phyloP scores from a whole-genome alignment of 495 filamentous ascomycete genomes.

The Aspergillus bertholletiae region DNA sequence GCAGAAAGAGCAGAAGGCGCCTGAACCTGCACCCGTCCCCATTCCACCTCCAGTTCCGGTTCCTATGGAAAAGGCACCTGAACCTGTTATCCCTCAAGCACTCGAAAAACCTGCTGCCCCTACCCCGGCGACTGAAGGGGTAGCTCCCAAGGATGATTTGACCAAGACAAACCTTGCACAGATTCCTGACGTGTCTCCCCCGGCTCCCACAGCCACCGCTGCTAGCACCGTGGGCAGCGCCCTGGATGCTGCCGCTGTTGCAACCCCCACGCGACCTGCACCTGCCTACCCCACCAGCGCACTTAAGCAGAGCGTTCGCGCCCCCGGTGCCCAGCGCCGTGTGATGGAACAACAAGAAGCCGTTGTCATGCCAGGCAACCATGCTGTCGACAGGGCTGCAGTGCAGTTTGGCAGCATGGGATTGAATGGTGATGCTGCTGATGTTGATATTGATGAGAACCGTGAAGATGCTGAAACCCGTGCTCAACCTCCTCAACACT shows the following conservation, averaged over 20 bases:
- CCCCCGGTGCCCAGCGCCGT: constrained; percentile 73
- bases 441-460: constrained; percentile 86
- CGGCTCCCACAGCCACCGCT: constrained; percentile 72
- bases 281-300: constrained; percentile 70
- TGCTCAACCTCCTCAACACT: constrained; percentile 90
- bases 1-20: constrained; percentile 3
- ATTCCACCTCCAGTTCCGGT: constrained; percentile 24
- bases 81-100: constrained; percentile 21
- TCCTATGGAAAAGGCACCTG: constrained; percentile 23
- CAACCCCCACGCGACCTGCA: constrained; percentile 60
- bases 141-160: constrained; percentile 76
- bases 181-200: constrained; percentile 72
- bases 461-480: constrained; percentile 93
- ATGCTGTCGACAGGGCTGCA: constrained; percentile 87
- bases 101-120: constrained; percentile 29
- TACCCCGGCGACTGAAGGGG: constrained; percentile 52
- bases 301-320: constrained; percentile 70
- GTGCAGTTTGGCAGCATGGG: constrained; percentile 98
- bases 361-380: constrained; percentile 98
- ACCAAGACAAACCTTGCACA: constrained; percentile 91
- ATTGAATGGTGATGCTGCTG: constrained; percentile 68
- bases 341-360: constrained; percentile 93
- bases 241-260: constrained; percentile 56
- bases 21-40: constrained; percentile 10
- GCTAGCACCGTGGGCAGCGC: constrained; percentile 90